These are phyloP conservation scores for Phytophthora cajani DNA, from an alignment of 352 stramenopile genomes.

Conservation along the genomic window DNA sequence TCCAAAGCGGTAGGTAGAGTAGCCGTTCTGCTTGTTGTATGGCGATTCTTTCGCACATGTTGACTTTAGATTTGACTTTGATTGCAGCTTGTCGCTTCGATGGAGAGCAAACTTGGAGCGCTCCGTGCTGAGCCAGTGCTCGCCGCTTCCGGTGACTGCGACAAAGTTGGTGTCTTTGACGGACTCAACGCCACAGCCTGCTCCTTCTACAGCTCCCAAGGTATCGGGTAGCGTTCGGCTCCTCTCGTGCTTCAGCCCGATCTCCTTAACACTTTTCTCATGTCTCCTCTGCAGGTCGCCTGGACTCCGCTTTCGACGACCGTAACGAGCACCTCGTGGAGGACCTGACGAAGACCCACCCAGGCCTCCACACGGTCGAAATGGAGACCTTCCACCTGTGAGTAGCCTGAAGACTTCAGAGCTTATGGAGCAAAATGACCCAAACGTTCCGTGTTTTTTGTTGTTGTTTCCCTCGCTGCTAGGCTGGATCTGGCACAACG, in stretches of 20 bases:
- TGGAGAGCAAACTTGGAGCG: constrained; percentile 28
- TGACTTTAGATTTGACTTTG: neutral
- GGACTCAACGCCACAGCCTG: constrained; percentile 69
- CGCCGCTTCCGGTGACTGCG: constrained; percentile 19
- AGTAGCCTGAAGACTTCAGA: neutral
- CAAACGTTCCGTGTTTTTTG: neutral
- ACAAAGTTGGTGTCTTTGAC: constrained; percentile 36
- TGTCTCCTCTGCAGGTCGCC: constrained; percentile 30
- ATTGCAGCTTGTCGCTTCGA: constrained; percentile 34
- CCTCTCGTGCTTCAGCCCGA: neutral
- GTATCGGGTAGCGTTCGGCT: constrained; percentile 8
- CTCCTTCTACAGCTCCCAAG: constrained; percentile 81
- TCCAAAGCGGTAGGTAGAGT: constrained; percentile 32
- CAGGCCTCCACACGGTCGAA: constrained; percentile 56
- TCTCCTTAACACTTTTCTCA: neutral
- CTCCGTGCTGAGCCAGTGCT: constrained; percentile 30
- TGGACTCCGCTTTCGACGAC: constrained; percentile 64
- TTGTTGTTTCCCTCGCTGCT: neutral
- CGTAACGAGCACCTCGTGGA: constrained; percentile 60
- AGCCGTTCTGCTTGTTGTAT: neutral
- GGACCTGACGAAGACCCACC: constrained; percentile 35
- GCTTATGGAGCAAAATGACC: neutral
- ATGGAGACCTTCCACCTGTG: constrained; percentile 83
- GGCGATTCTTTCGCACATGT: neutral
- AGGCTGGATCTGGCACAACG: constrained; percentile 58